Base-by-base conservation (phyloP, 1,139 yeast species). In the Geotrichum phurueaensis region DNA sequence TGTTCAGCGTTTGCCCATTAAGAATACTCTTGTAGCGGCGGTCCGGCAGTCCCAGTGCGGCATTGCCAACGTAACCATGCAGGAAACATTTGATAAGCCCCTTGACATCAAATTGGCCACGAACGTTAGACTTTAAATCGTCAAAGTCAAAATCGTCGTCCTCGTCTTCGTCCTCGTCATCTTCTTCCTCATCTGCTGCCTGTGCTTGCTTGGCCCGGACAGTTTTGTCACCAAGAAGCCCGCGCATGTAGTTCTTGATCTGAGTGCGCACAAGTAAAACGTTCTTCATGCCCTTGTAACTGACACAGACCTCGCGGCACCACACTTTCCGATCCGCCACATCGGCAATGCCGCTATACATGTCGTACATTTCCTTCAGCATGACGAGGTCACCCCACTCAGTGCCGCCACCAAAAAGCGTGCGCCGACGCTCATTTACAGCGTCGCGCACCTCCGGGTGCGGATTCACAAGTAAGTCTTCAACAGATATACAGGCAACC, bases 41-140 rank as follows among this genome's bases (percentile, higher is more conserved):
- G 72, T 95, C 99, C 0, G 99, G 97, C 84, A 89, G 84, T 6
- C 97, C 96, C 22, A 94, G 84, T 0, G 99, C 99, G 0, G 96
- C 86, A 71, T 94, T 92, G 61, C 86, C 81, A 36, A 89, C 81
- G 68, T 81, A 94, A 0, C 99, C 99, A 55, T 81, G 79, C 53
- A 95, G 75, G 73, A 95, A 95, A 59, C 76, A 70, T 70, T 89
- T 89, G 59, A 94, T 76, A 4, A 94, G 79, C 1, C 77, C 72
- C 15, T 87, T 82, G 52, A 86, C 80, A 65, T 86, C 86, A 59
- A 83, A 67, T 27, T 59, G 61, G 15, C 62, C 60, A 18, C 62
- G 43, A 10, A 58, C 59, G 10, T 60, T 53, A 18, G 63, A 59
- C 25, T 54, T 62, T 48, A 60, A 62, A 15, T 53, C 62, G 2